phyloP scores from a whole-genome alignment of 116 monocot species.

The Trichopus zeylanicus region DNA sequence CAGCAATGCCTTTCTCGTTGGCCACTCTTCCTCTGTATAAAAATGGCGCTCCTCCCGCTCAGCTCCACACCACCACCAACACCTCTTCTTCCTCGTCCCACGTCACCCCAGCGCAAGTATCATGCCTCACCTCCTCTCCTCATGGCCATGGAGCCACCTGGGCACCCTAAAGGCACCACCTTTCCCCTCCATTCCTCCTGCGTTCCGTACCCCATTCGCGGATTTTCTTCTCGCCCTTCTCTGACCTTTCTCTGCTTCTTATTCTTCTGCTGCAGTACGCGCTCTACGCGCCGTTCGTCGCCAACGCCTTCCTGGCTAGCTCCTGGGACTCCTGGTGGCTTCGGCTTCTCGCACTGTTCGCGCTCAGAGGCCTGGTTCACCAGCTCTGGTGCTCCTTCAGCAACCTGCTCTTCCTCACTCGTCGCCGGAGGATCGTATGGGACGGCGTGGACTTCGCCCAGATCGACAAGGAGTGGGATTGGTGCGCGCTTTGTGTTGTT shows the following conservation, averaged over 20 bases:
- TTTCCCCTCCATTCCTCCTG: too few species aligned
- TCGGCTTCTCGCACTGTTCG: slow-evolving; percentile 39
- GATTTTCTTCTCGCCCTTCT: not conserved
- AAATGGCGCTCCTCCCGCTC: too few species aligned
- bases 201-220: too few species aligned
- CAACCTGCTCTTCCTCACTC: slow-evolving; percentile 70
- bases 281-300: slow-evolving; percentile 68
- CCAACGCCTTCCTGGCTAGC: slow-evolving; percentile 25
- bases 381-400: slow-evolving; percentile 44
- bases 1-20: too few species aligned
- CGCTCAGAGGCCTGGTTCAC: slow-evolving; percentile 38
- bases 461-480: slow-evolving; percentile 89
- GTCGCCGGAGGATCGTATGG: slow-evolving; percentile 50
- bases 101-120: too few species aligned
- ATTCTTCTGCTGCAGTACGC: slow-evolving; percentile 56
- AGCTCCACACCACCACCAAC: too few species aligned
- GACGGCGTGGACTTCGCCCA: slow-evolving; percentile 79
- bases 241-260: not conserved
- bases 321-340: slow-evolving; percentile 26
- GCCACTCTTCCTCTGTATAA: too few species aligned
- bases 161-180: slow-evolving; percentile 79
- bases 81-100: too few species aligned
- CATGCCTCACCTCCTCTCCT: slow-evolving; percentile 42
- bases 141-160: slow-evolving; percentile 82
- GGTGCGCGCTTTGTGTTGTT: slow-evolving; percentile 24